Evolutionary conservation across 2,329 filamentous ascomycete species (phyloP).

Genomic region (Arachnopeziza araneosa): DNA sequence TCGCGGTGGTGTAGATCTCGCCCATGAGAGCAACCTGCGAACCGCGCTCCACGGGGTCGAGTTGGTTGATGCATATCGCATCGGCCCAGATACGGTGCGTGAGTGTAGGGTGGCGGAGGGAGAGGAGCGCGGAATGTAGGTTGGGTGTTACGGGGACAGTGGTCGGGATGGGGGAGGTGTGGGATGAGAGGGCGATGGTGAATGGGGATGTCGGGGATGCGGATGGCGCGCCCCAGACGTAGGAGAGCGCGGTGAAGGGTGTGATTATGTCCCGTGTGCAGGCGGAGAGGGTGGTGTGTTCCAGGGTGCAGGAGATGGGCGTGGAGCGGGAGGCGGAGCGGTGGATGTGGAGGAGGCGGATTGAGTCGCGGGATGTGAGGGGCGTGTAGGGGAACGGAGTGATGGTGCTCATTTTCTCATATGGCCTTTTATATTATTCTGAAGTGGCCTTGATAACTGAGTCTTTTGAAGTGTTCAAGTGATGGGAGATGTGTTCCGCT

Average conservation of each 20-base stretch:
- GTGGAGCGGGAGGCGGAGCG: background rate
- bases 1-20: constrained; percentile 2
- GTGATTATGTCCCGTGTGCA: constrained; percentile 1
- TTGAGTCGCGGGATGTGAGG: constrained; percentile 1
- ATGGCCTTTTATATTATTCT: too few species aligned
- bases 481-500: too few species aligned
- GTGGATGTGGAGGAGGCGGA: constrained; percentile 7
- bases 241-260: constrained; percentile 2
- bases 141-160: background rate
- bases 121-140: background rate
- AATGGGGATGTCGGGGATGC: background rate
- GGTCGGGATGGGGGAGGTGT: background rate
- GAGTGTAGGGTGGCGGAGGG: background rate
- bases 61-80: background rate
- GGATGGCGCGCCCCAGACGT: constrained; percentile 1
- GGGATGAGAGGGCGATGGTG: too few species aligned
- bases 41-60: background rate
- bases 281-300: constrained; percentile 2
- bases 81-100: constrained; percentile 2
- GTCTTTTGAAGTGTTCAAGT: too few species aligned
- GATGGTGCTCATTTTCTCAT: background rate
- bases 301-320: background rate
- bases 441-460: too few species aligned
- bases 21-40: background rate
- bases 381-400: background rate